Evolutionary conservation across 2,329 filamentous ascomycete species (phyloP).

Genomic region (Annulohypoxylon truncatum): DNA sequence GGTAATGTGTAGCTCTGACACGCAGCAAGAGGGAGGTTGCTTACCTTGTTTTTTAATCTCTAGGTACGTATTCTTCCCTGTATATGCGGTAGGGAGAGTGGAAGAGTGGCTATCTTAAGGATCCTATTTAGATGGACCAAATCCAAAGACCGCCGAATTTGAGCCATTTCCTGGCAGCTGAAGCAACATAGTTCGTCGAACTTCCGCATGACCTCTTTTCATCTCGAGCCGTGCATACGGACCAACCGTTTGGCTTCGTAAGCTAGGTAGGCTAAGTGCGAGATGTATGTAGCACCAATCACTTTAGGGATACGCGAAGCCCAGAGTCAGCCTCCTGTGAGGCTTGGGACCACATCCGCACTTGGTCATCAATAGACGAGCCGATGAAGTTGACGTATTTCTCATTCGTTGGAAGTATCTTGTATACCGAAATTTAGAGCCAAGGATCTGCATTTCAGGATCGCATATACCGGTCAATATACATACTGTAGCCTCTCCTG

Average conservation of each 20-base stretch:
- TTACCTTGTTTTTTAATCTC: constrained; percentile 1
- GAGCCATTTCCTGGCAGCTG: constrained; percentile 30
- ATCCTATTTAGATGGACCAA: background rate
- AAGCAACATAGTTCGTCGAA: constrained; percentile 3
- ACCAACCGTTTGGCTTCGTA: constrained; percentile 2
- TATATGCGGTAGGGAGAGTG: background rate
- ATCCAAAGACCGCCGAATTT: constrained; percentile 23
- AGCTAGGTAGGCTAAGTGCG: constrained; percentile 14
- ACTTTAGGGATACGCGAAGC: background rate
- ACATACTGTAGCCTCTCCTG: constrained; percentile 13
- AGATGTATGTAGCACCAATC: constrained; percentile 1
- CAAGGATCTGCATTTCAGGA: constrained; percentile 15
- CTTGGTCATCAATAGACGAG: constrained; percentile 13
- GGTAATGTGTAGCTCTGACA: constrained; percentile 33
- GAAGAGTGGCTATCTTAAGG: background rate
- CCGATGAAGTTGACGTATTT: constrained; percentile 1
- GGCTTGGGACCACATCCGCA: constrained; percentile 21
- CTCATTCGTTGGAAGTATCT: constrained; percentile 12
- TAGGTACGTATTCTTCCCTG: background rate
- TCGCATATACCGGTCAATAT: constrained; percentile 32
- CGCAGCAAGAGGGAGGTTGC: constrained; percentile 17
- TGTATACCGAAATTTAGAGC: constrained; percentile 12
- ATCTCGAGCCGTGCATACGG: constrained; percentile 1
- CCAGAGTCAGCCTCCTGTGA: constrained; percentile 16
- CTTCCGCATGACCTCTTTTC: constrained; percentile 24